A percentile compares a stretch with the other conserved stretches of the same genome.
phyloP scores from a whole-genome alignment of 352 stramenopile genomes.

The Phytophthora pinifolia region DNA sequence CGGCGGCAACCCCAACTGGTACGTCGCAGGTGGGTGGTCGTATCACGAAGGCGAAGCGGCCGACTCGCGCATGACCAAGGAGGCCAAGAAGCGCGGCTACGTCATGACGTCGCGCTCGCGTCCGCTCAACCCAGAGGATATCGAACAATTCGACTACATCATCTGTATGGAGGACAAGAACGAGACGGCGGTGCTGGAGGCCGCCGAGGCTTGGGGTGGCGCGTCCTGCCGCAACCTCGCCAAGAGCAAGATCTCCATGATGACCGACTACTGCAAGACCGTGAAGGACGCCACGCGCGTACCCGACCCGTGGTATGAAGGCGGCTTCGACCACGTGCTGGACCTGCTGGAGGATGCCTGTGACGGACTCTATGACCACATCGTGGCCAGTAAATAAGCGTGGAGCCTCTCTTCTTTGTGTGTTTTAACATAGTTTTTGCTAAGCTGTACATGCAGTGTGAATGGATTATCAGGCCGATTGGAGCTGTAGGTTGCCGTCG shows the following conservation, averaged over 20 bases:
- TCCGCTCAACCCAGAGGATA: slow-evolving; percentile 65
- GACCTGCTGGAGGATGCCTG: slow-evolving; percentile 90
- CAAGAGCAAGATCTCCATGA: slow-evolving; percentile 74
- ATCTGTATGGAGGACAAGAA: slow-evolving; percentile 91
- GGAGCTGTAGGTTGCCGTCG: slow-evolving; percentile 26
- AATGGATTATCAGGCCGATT: slow-evolving; percentile 10
- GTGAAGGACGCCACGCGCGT: slow-evolving; percentile 64
- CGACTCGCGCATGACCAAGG: slow-evolving; percentile 84
- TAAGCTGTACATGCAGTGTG: slow-evolving; percentile 8
- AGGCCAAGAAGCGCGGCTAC: slow-evolving; percentile 84
- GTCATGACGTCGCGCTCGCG: slow-evolving; percentile 77
- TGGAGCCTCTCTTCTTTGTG: background rate
- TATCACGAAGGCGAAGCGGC: slow-evolving; percentile 88
- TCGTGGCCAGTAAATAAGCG: slow-evolving; percentile 27
- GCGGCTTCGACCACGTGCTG: slow-evolving; percentile 89
- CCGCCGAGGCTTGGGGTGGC: slow-evolving; percentile 81
- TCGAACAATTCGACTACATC: slow-evolving; percentile 88
- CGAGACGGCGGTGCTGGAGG: slow-evolving; percentile 76
- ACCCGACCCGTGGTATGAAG: slow-evolving; percentile 86
- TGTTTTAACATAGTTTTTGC: background rate
- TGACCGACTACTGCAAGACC: slow-evolving; percentile 80
- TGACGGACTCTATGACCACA: slow-evolving; percentile 66
- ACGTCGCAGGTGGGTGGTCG: slow-evolving; percentile 70
- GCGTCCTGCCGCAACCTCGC: slow-evolving; percentile 46
- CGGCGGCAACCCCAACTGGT: slow-evolving; percentile 81